Evolutionary conservation across 345 rosid genomes (phyloP).

Genomic region (Boechera stricta): DNA sequence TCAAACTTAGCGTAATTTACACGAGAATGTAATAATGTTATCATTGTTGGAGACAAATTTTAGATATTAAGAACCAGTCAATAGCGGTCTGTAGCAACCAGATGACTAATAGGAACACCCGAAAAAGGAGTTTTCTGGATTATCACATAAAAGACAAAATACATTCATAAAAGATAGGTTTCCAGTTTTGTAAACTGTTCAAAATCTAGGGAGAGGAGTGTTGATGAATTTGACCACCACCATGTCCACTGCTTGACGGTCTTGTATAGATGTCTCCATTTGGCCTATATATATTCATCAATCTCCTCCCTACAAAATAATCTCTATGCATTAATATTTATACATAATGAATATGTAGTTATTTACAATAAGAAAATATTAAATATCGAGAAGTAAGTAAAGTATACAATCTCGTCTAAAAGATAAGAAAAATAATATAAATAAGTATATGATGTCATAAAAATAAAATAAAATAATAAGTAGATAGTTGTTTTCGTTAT

Average conservation of each 20-base stretch:
- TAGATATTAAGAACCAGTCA: no score
- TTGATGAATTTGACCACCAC: conserved; percentile 34
- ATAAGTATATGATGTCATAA: no score
- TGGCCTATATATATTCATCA: conserved; percentile 29
- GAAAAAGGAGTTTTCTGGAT: no score
- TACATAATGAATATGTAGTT: background rate
- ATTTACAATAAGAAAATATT: background rate
- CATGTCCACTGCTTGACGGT: conserved; percentile 30
- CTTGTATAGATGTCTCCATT: conserved; percentile 22
- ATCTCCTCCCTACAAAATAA: background rate
- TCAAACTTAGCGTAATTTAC: no score
- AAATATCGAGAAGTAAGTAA: background rate
- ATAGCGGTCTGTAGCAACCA: no score
- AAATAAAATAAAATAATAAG: no score
- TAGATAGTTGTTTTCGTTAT: background rate
- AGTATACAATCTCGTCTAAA: no score
- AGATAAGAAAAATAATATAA: no score
- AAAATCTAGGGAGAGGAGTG: conserved; percentile 1
- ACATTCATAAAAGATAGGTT: background rate
- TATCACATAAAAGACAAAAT: background rate
- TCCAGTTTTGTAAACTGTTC: background rate
- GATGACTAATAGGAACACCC: no score
- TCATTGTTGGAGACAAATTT: no score
- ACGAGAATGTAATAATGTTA: no score
- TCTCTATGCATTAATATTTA: background rate